These are phyloP conservation scores for Ceratobasidium sp. DNA, from an alignment of 1,284 basidiomycete genomes.

Conservation along the genomic window DNA sequence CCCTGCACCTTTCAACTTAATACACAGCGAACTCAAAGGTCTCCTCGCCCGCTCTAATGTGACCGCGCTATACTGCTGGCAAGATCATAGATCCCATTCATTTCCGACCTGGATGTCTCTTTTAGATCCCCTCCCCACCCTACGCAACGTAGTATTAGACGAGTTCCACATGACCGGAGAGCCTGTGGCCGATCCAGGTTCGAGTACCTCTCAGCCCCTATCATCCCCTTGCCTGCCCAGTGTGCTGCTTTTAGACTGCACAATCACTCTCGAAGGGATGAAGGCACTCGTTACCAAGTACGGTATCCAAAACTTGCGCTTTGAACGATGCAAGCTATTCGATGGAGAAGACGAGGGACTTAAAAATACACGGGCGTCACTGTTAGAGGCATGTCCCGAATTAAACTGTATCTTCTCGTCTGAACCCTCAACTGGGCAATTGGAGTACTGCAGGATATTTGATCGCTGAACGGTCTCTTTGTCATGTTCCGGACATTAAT, in stretches of 20 bases:
- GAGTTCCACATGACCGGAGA: background rate
- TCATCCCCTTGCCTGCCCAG: background rate
- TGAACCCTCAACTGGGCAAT: too few relatives aligned
- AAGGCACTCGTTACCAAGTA: background rate
- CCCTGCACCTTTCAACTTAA: background rate
- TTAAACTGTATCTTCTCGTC: too few relatives aligned
- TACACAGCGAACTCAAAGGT: background rate
- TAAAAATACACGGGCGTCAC: too few relatives aligned
- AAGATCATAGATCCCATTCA: background rate
- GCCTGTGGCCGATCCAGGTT: background rate
- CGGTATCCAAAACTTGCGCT: background rate
- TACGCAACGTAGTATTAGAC: background rate
- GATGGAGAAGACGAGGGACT: too few relatives aligned
- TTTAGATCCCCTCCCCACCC: background rate
- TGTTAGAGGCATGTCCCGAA: too few relatives aligned
- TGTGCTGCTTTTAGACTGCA: background rate
- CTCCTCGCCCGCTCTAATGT: background rate
- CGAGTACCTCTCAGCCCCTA: too few relatives aligned
- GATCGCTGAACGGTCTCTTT: too few relatives aligned
- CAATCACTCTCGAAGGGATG: background rate
- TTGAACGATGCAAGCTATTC: background rate
- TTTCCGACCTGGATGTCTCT: background rate
- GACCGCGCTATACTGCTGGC: background rate
- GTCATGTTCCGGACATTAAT: too few relatives aligned
- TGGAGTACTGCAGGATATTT: too few relatives aligned